Conservation (phyloP, 768 basidiomycete genomes). For the Mycena vulgaris region DNA sequence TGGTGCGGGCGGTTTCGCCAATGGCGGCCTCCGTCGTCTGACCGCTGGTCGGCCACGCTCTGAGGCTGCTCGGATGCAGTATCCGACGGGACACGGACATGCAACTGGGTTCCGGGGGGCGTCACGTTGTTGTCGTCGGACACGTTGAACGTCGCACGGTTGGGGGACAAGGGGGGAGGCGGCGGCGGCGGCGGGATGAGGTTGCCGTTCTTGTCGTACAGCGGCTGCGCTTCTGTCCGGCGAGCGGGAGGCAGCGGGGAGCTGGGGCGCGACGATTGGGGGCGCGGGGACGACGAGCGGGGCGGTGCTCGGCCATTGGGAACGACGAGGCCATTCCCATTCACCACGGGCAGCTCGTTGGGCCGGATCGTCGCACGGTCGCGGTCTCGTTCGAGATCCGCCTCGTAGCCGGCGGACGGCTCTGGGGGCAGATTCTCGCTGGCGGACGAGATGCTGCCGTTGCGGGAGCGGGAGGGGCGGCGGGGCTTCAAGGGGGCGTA, state of each 20-base stretch:
- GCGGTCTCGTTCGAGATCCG: constrained; percentile 72
- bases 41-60: constrained; percentile 49
- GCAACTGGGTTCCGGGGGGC: constrained; percentile 55
- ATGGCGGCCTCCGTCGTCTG: background rate
- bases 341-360: constrained; percentile 17
- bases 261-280: constrained; percentile 44
- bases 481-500: constrained; percentile 67
- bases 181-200: constrained; percentile 49
- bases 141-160: constrained; percentile 55
- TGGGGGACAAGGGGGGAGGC: constrained; percentile 63
- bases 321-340: constrained; percentile 45
- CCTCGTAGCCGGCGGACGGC: constrained; percentile 76
- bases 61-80: constrained; percentile 45
- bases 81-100: constrained; percentile 58
- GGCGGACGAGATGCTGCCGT: constrained; percentile 80
- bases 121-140: constrained; percentile 57
- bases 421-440: constrained; percentile 72
- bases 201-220: constrained; percentile 52
- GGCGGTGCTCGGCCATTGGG: constrained; percentile 49
- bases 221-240: constrained; percentile 36
- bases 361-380: constrained; percentile 44
- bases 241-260: constrained; percentile 52
- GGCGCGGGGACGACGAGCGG: constrained; percentile 56
- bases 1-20: constrained; percentile 23
- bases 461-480: constrained; percentile 69